Conservation (phyloP, 495 filamentous ascomycete species). For the Penicillium diatomitis region DNA sequence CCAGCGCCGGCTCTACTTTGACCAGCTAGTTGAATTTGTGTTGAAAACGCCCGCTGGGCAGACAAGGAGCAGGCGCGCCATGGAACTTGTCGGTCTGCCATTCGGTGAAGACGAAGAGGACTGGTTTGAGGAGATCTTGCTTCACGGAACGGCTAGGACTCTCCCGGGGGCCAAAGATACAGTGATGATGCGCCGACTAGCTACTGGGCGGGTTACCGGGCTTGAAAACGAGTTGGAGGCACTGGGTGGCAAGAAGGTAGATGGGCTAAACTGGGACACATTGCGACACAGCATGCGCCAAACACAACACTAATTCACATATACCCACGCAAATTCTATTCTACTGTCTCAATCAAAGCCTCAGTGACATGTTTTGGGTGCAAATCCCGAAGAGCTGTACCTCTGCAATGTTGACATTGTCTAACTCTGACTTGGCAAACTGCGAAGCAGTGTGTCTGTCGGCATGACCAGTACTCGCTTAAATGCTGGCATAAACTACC, state of each 20-base stretch:
- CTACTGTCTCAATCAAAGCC: neutral
- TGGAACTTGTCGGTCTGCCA: conserved; percentile 63
- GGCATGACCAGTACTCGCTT: too few relatives aligned
- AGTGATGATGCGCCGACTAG: conserved; percentile 57
- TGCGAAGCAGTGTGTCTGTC: too few relatives aligned
- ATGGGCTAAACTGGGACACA: conserved; percentile 46
- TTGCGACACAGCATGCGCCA: conserved; percentile 32
- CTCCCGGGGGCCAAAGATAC: conserved; percentile 57
- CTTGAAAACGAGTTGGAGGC: conserved; percentile 30
- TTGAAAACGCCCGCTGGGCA: conserved; percentile 38
- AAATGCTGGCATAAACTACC: too few relatives aligned
- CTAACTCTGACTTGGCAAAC: too few relatives aligned
- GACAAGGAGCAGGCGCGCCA: conserved; percentile 43
- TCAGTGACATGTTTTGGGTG: too few relatives aligned
- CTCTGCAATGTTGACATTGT: too few relatives aligned
- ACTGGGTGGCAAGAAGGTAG: conserved; percentile 39
- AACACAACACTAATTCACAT: conserved; percentile 8
- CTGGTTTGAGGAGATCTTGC: conserved; percentile 61
- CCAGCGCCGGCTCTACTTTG: conserved; percentile 52
- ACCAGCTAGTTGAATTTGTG: conserved; percentile 55
- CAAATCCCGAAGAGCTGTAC: too few relatives aligned
- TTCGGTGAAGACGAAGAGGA: conserved; percentile 57
- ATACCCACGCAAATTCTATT: conserved; percentile 6
- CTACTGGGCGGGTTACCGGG: conserved; percentile 39
- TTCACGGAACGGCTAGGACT: conserved; percentile 50